phyloP scores from a whole-genome alignment of 2,329 filamentous ascomycete genomes.

The Penicillium concentricum region DNA sequence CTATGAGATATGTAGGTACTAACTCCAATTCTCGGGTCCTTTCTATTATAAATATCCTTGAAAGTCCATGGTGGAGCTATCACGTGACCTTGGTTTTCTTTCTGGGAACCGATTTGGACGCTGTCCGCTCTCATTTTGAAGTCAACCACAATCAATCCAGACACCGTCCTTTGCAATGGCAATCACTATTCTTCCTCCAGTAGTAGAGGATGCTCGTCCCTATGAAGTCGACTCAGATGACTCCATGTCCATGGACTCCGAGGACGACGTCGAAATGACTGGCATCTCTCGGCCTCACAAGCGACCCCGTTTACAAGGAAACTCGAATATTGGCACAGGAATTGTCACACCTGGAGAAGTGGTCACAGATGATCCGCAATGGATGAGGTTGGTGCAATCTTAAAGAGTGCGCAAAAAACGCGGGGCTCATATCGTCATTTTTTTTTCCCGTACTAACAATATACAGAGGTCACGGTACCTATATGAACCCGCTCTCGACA shows the following conservation, averaged over 20 bases:
- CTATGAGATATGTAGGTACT: not conserved
- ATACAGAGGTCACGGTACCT: constrained; percentile 85
- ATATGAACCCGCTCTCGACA: constrained; percentile 59
- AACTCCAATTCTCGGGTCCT: not conserved
- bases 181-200: constrained; percentile 59
- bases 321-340: constrained; percentile 33
- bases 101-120: not conserved
- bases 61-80: not conserved
- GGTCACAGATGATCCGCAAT: constrained; percentile 89
- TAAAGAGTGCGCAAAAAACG: not conserved
- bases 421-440: not conserved
- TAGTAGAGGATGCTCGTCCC: constrained; percentile 35
- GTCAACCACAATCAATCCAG: not conserved
- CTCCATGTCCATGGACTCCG: constrained; percentile 50
- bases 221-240: constrained; percentile 47
- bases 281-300: constrained; percentile 38
- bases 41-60: not conserved
- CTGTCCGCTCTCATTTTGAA: not conserved
- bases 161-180: constrained; percentile 46
- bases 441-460: constrained; percentile 9
- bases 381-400: constrained; percentile 64
- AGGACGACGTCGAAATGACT: constrained; percentile 39
- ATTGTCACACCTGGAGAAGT: constrained; percentile 87
- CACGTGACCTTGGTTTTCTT: constrained; percentile 16
- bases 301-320: constrained; percentile 31